phyloP scores from a whole-genome alignment of 176 grass and related monocot genomes.

The Aegilops sharonensis region DNA sequence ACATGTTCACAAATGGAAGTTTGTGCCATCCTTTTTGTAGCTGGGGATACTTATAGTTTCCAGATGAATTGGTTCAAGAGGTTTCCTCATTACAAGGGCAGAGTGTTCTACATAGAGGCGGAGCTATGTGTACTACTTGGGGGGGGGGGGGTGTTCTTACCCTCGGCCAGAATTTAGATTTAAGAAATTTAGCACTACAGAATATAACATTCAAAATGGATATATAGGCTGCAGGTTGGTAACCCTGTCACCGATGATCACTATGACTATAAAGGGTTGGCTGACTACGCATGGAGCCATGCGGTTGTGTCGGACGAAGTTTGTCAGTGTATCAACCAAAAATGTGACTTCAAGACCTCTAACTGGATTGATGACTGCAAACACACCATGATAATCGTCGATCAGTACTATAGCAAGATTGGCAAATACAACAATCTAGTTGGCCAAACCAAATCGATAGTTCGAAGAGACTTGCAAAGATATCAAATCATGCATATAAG shows the following conservation, averaged over 20 bases:
- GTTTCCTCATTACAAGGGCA: conserved; percentile 18
- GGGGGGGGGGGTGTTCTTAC: too few relatives aligned
- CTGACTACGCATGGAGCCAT: conserved; percentile 85
- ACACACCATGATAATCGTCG: conserved; percentile 22
- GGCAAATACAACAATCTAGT: too few relatives aligned
- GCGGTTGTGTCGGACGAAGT: conserved; percentile 59
- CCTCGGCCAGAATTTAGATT: not conserved
- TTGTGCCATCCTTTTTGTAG: conserved; percentile 21
- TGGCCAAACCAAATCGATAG: too few relatives aligned
- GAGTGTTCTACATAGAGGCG: too few relatives aligned
- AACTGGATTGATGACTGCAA: conserved; percentile 56
- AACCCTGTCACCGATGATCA: conserved; percentile 65
- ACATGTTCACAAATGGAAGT: conserved; percentile 1
- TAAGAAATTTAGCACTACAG: not conserved
- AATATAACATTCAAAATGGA: not conserved
- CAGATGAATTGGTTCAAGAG: conserved; percentile 61
- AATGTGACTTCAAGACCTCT: conserved; percentile 58
- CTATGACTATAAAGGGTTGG: conserved; percentile 63
- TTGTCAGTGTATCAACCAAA: conserved; percentile 36
- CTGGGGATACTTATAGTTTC: conserved; percentile 68
- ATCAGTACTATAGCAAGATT: too few relatives aligned
- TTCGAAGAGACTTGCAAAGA: too few relatives aligned
- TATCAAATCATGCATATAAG: too few relatives aligned
- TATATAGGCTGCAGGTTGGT: conserved; percentile 49
- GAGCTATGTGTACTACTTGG: not conserved